Base-by-base conservation (phyloP, 2,329 filamentous ascomycete species). In the Dryadomyces quercus-mongolicae region DNA sequence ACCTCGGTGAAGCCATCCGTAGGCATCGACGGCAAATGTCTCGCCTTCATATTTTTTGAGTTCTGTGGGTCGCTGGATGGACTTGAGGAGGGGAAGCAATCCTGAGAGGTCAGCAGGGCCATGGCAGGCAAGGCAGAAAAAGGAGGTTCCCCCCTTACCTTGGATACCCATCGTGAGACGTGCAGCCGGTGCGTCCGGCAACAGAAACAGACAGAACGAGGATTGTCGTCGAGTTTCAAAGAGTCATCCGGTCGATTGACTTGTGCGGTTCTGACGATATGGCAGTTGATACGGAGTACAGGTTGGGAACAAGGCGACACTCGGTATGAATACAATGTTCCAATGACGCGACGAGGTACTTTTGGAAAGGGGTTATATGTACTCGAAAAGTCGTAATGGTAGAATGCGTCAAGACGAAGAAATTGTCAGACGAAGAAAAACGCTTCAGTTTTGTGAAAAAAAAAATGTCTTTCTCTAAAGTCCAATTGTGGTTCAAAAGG, bases 1-100 rank as follows among this genome's bases (percentile, higher is more conserved):
- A 53, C 91, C 94, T 61, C 93, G 85, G 69, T 98, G 93, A 54
- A 98, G 82, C 93, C 94, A 98, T 67, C 92, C 93, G 76, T 98
- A 98, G 55, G 87, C 92, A 68, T 98, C 93, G 40, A 98, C 84
- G n/a, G 87, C 94, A 49, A 98, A 78, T 1, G 86, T 95, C 70
- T 95, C 84, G 52, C 92, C 93, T 13, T 80, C 73, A 68, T 87
- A 96, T 64, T 90, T 90, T 67, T 90, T 94, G 57, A 98, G 76
- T 62, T 88, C 86, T 51, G 82, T 86, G 65, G 87, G 86, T 65
- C 87, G 90, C 57, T 98, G 93, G 54, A 98, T 97, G 48, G 93
- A 97, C 71, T 97, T 97, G 57, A 98, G 82, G 57, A 97, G 77
- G 42, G 89, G 89, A 38, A 97, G 78, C 53, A 98, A 81, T 47